These are phyloP conservation scores for Calonectria multiphialidica DNA, from an alignment of 2,329 filamentous ascomycete genomes.

Conservation along the genomic window DNA sequence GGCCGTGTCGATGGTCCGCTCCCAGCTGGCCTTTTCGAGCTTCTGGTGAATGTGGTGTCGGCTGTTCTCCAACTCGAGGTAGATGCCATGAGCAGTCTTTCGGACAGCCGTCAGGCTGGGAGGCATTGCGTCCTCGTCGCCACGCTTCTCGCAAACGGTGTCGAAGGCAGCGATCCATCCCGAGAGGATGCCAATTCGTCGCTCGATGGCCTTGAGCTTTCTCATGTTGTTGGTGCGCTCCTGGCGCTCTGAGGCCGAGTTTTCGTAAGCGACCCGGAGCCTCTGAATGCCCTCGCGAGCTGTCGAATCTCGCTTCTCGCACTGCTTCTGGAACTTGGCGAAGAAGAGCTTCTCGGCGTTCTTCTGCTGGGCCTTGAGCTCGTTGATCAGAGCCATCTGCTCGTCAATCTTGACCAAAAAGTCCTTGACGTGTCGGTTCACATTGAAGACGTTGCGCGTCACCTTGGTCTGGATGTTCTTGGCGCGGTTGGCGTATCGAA, in stretches of 20 bases:
- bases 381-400: constrained; percentile 96
- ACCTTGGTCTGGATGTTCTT: constrained; percentile 99
- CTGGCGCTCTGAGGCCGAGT: constrained; percentile 80
- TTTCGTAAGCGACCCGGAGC: constrained; percentile 86
- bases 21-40: constrained; percentile 86
- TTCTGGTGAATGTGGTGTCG: constrained; percentile 91
- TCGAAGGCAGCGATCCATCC: constrained; percentile 96
- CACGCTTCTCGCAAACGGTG: constrained; percentile 76
- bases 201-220: constrained; percentile 84
- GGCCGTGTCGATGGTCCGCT: constrained; percentile 87
- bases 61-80: constrained; percentile 90
- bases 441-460: constrained; percentile 98
- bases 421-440: constrained; percentile 98
- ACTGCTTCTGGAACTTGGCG: constrained; percentile 90
- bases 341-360: constrained; percentile 87
- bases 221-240: constrained; percentile 86
- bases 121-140: constrained; percentile 68
- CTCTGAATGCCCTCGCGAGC: constrained; percentile 83
- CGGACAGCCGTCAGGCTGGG: constrained; percentile 80
- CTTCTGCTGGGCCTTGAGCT: constrained; percentile 92
- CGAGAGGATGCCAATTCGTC: constrained; percentile 86
- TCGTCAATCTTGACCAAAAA: constrained; percentile 99
- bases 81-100: constrained; percentile 89
- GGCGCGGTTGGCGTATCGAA: constrained; percentile 95
- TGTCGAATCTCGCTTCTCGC: constrained; percentile 83